Percentiles rank a stretch among this genome's conserved stretches.
Evolutionary conservation across 73 alveolate genomes (phyloP).

Genomic region (Paramecium pentaurelia): DNA sequence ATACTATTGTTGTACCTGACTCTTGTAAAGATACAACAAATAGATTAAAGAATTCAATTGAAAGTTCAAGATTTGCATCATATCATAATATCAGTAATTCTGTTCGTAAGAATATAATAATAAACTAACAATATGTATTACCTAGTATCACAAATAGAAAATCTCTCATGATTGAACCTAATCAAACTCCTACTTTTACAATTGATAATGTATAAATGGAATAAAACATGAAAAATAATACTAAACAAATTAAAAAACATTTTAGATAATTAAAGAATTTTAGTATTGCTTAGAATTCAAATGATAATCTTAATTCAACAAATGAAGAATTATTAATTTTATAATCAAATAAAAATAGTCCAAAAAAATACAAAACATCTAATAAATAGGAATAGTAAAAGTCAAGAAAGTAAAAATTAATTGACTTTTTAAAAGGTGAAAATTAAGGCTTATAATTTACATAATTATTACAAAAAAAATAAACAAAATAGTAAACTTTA

Average conservation of each 20-base stretch:
- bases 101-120: not conserved
- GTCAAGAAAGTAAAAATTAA: not conserved
- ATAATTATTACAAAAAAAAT: not conserved
- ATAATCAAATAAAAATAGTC: not conserved
- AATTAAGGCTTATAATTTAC: not conserved
- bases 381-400: not conserved
- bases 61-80: not conserved
- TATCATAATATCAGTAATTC: slow-evolving; percentile 12
- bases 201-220: not conserved
- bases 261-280: not conserved
- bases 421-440: slow-evolving; percentile 35
- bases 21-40: not conserved
- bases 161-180: not conserved
- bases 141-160: not conserved
- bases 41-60: not conserved
- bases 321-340: not conserved
- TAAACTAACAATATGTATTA: not conserved
- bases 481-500: not conserved
- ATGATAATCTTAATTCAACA: not conserved
- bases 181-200: not conserved
- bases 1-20: not conserved
- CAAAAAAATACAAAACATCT: not conserved
- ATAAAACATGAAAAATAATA: not conserved
- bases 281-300: not conserved
- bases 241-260: not conserved